Evolutionary conservation across 2,329 filamentous ascomycete species (phyloP), one percentile per base, ranked within the genome.

Genomic region (Metarhizium humberi): DNA sequence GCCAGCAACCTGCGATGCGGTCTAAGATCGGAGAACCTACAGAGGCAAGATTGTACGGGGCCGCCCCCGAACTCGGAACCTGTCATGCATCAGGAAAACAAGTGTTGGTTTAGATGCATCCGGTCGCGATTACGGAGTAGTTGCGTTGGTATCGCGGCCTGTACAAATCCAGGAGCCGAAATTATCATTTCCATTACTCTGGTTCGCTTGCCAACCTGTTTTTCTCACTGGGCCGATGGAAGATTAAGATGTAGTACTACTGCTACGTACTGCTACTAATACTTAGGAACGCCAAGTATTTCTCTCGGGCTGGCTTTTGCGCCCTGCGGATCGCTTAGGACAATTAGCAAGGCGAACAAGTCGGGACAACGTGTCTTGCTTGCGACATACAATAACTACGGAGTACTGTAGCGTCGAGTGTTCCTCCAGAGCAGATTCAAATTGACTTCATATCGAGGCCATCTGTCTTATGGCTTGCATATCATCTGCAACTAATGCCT

Each of bases 391-490:
- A 40, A 16, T 5, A 2, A 34, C 32, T 11, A 34, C 32, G 32
- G 32, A 34, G 32, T 34, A 34, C 32, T 34, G 7, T 34, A 40
- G 38, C 11, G 38, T 16, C n/a, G 6, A 20, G 42, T 16, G 6
- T 16, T 18, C 42, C 16, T 18, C 42, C 16, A 45, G n/a, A 25
- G 18, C 16, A 45, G 18, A 6, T 10, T 20, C 18, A 25, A 8
- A 16, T 11, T 45, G 18, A 16, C n/a, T 45, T 45, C 16, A 16
- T 13, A 40, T 34, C 32, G 32, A 34, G 32, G 32, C 32, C 32
- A 34, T 34, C 32, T 40, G 38, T 25, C 25, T 25, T 25, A 40
- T 63, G 58, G 61, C 61, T 57, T 64, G 61, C 62, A 62, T 62
- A 51, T 54, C 58, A 59, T 51, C 60, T 61, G 58, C 45, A 57